Base-by-base conservation (phyloP, 345 rosid species). In the Ailanthus altissimus region DNA sequence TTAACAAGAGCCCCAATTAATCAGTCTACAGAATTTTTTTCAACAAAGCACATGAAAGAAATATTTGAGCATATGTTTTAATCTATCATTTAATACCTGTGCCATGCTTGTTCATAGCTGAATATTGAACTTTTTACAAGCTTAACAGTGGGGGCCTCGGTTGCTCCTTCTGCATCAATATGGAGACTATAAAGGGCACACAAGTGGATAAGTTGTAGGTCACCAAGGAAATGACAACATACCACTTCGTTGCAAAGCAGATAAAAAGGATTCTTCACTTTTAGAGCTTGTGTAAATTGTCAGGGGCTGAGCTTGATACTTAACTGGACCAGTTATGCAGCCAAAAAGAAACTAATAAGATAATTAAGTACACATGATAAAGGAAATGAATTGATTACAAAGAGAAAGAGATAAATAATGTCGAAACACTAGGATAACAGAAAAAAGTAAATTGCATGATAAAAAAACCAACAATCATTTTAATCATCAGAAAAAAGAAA, bases 51-150 rank as follows among this genome's bases (percentile, higher is more conserved):
- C 45, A 62, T 62, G 16, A 67, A 73, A 73, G 10, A 77, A 54
- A 51, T 47, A 32, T 53, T 45, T 69, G 70, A 58, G 15, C 14
- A 70, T 23, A 40, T 56, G 12, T 66, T 76, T 67, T 43, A 23
- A n/a, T 50, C 62, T 4, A 72, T 78, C 54, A 38, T 64, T 67
- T 72, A 73, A 59, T 85, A 95, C 98, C 98, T 92, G 82, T 96
- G 98, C 98, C 99, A 96, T 25, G 99, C 98, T 87, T 96, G 99
- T 83, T 96, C 99, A 67, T 96, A 92, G 87, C 98, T 91, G 87
- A 96, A 96, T 79, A 93, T 83, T 61, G 99, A 90, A 83, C 98
- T 92, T 86, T 93, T 93, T 47, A 96, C 97, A 65, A 93, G 86
- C 82, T 87, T 86, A 81, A 96, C 91, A 28, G 75, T 71, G 49